A percentile compares a stretch with the other conserved stretches of the same genome.
phyloP scores from a whole-genome alignment of 1,139 yeast species.

The Lodderomyces metapsilosis region DNA sequence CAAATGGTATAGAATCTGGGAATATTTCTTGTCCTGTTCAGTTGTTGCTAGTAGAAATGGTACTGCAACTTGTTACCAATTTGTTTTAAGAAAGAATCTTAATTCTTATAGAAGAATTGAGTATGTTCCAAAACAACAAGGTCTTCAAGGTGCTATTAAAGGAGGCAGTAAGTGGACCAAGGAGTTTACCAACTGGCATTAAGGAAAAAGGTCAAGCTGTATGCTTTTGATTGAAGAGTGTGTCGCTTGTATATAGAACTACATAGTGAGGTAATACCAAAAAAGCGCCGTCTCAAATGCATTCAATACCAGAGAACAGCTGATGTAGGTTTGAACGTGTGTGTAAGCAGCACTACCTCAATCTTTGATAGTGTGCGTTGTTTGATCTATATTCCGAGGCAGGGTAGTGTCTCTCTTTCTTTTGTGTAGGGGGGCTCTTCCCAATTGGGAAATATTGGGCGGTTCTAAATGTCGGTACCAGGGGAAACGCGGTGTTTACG shows the following conservation, averaged over 20 bases:
- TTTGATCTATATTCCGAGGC: no score
- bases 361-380: no score
- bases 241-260: background rate
- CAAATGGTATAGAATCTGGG: constrained; percentile 95
- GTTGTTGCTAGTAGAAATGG: constrained; percentile 90
- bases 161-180: constrained; percentile 37
- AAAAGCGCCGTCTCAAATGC: background rate
- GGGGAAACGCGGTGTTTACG: background rate
- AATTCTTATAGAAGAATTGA: constrained; percentile 83
- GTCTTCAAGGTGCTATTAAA: constrained; percentile 63
- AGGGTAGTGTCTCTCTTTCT: no score
- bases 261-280: background rate
- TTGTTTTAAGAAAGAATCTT: constrained; percentile 84
- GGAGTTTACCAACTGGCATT: constrained; percentile 12
- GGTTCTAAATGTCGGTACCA: background rate
- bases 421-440: no score
- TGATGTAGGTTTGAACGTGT: no score
- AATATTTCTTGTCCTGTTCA: constrained; percentile 79
- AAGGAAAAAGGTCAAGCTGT: no score
- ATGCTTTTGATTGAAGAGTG: background rate
- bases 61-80: constrained; percentile 89
- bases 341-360: no score
- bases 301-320: no score
- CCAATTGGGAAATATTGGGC: background rate
- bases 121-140: constrained; percentile 76